Conservation (phyloP, 371 early-diverging fungal genomes). For the Parasitella parasitica region DNA sequence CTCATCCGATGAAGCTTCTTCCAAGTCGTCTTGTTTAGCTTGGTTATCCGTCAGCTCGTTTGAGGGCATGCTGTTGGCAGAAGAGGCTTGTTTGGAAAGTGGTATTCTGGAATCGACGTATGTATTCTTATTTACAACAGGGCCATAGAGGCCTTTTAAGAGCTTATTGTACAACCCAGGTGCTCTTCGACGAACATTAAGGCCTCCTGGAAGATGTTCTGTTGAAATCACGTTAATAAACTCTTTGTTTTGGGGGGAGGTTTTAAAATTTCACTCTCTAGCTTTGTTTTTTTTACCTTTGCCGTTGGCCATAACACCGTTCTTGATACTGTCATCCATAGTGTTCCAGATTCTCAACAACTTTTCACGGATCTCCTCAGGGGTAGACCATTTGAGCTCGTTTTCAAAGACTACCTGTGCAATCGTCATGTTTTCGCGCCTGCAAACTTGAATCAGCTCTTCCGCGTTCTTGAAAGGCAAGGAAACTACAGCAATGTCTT, state of each 20-base stretch:
- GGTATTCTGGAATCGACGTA: conserved; percentile 19
- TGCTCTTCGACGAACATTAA: conserved; percentile 85
- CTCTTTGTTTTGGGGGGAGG: too few relatives aligned
- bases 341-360: conserved; percentile 85
- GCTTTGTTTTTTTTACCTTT: too few relatives aligned
- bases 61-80: not conserved
- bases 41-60: not conserved
- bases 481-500: conserved; percentile 74
- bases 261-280: too few relatives aligned
- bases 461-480: conserved; percentile 84
- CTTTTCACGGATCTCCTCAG: conserved; percentile 73
- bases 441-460: conserved; percentile 77
- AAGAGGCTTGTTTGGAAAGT: conserved; percentile 10
- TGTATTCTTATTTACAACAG: conserved; percentile 16
- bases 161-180: conserved; percentile 84
- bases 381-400: conserved; percentile 85
- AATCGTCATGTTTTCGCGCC: conserved; percentile 82
- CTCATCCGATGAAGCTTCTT: not conserved
- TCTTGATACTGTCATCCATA: conserved; percentile 90
- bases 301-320: conserved; percentile 53
- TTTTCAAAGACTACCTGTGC: conserved; percentile 94
- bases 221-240: conserved; percentile 1
- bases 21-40: not conserved
- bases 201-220: conserved; percentile 76
- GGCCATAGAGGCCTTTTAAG: conserved; percentile 72